Evolutionary conservation across 2,329 filamentous ascomycete species (phyloP).

Genomic region (Sclerotinia spermophila): DNA sequence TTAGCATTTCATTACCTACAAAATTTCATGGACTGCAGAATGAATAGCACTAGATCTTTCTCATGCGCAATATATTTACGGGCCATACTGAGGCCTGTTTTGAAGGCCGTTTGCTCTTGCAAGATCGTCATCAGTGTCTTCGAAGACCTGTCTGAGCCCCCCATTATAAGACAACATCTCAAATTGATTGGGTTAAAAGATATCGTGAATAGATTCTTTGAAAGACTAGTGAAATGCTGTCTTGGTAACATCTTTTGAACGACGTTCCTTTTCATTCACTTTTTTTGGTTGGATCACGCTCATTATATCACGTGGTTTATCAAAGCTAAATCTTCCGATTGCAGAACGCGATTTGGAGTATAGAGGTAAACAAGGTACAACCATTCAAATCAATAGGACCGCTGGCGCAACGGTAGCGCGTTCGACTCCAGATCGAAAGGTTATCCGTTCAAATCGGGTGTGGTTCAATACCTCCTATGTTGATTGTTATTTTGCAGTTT

Average conservation of each 20-base stretch:
- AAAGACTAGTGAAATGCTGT: neutral
- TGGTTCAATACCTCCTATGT: slow-evolving; percentile 28
- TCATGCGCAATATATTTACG: neutral
- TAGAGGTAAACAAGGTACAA: fast-evolving
- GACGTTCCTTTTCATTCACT: neutral
- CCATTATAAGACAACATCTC: neutral
- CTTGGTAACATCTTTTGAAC: neutral
- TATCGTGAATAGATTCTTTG: neutral
- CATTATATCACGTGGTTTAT: neutral
- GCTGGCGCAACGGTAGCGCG: slow-evolving; percentile 30
- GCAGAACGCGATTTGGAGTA: fast-evolving
- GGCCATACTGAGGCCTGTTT: neutral
- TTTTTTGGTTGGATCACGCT: neutral
- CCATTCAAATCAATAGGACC: slow-evolving; percentile 10
- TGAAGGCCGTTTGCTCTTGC: neutral
- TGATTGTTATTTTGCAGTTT: slow-evolving; percentile 12
- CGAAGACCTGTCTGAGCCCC: neutral
- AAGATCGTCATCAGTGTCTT: neutral
- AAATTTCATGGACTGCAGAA: neutral
- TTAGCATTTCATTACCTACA: neutral
- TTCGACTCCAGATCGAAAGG: slow-evolving; percentile 37
- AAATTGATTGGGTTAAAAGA: neutral
- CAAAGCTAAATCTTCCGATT: no score
- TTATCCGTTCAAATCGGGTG: slow-evolving; percentile 37
- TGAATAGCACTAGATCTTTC: neutral